Conservation (phyloP, 2,329 filamentous ascomycete genomes). For the Hymenoscyphus occultus region DNA sequence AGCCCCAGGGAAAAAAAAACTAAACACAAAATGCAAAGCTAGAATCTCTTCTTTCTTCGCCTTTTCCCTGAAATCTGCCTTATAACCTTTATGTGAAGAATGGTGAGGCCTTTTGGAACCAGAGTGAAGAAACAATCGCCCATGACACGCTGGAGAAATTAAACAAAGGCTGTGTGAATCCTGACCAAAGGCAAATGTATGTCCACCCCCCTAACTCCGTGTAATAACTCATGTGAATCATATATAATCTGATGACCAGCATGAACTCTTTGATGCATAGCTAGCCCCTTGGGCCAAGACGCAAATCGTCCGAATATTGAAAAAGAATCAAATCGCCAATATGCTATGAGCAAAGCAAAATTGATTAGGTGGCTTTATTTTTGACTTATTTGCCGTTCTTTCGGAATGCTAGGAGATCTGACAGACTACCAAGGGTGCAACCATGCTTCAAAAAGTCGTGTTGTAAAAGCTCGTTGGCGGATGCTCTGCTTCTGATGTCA, state of each 20-base stretch:
- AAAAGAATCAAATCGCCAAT: constrained; percentile 11
- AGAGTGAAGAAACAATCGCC: not conserved
- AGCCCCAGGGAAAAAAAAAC: not conserved
- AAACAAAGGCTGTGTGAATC: constrained; percentile 2
- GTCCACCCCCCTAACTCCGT: not conserved
- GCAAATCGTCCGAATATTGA: not conserved
- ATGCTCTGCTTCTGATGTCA: constrained; percentile 91
- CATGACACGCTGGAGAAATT: not conserved
- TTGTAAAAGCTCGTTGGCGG: constrained; percentile 80
- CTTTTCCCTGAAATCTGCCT: not conserved
- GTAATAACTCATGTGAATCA: constrained; percentile 1
- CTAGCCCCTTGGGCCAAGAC: not conserved
- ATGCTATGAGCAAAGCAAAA: constrained; percentile 9
- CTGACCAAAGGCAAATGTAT: constrained; percentile 4
- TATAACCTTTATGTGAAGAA: not conserved
- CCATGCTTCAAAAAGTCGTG: constrained; percentile 95
- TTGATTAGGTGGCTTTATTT: constrained; percentile 7
- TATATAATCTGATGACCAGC: constrained; percentile 4
- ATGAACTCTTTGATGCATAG: constrained; percentile 1
- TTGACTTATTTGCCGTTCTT: constrained; percentile 59
- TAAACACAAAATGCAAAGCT: constrained; percentile 1
- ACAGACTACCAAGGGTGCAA: constrained; percentile 76
- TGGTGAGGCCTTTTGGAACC: not conserved
- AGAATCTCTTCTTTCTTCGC: constrained; percentile 1
- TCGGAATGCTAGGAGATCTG: constrained; percentile 86